Percentiles rank a stretch among this genome's conserved stretches.
phyloP scores from a whole-genome alignment of 1,284 basidiomycete genomes.

The Agroathelia rolfsii region DNA sequence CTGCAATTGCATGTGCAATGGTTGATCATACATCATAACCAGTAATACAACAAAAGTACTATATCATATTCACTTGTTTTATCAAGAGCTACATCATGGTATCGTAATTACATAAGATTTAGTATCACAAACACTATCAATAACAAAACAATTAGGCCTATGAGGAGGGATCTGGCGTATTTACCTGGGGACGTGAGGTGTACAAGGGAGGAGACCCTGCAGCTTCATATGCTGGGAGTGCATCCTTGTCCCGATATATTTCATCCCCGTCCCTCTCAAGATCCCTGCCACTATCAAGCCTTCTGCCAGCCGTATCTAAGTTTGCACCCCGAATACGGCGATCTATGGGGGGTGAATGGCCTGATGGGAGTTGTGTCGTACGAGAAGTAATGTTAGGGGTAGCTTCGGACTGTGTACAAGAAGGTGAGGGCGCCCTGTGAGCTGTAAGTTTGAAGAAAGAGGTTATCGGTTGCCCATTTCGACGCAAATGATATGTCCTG shows the following conservation, averaged over 20 bases:
- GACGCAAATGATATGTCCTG: conserved; percentile 1
- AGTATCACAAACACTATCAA: too few relatives aligned
- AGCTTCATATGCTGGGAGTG: conserved; percentile 33
- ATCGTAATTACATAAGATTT: too few relatives aligned
- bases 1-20: too few relatives aligned
- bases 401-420: too few relatives aligned
- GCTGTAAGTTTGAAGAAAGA: conserved; percentile 10
- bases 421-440: conserved; percentile 11
- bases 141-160: too few relatives aligned
- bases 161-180: too few relatives aligned
- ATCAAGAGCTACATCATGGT: too few relatives aligned
- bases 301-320: conserved; percentile 28
- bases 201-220: conserved; percentile 36
- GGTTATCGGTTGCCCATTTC: conserved; percentile 5
- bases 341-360: conserved; percentile 13
- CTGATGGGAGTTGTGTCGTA: conserved; percentile 8
- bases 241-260: conserved; percentile 38
- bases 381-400: conserved; percentile 9
- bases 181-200: too few relatives aligned
- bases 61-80: too few relatives aligned
- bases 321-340: conserved; percentile 22
- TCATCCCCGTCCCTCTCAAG: conserved; percentile 21
- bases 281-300: conserved; percentile 13
- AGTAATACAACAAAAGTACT: too few relatives aligned
- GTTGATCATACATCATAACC: too few relatives aligned